phyloP scores from a whole-genome alignment of 768 basidiomycete species.

The Collybia sordida region DNA sequence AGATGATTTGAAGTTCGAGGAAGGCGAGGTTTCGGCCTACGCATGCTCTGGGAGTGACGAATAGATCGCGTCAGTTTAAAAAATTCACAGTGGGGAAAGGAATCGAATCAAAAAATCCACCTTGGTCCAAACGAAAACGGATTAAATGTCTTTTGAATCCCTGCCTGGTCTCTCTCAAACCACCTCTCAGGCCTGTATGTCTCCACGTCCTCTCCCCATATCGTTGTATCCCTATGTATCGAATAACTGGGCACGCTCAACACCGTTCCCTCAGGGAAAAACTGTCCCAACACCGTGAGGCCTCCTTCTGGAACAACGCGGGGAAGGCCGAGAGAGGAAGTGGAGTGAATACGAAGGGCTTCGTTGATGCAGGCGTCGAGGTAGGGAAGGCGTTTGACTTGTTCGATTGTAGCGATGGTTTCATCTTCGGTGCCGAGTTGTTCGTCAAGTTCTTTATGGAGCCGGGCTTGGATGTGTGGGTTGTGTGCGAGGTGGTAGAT shows the following conservation, averaged over 20 bases:
- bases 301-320: conserved; percentile 77
- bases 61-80: no score
- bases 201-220: conserved; percentile 59
- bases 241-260: conserved; percentile 78
- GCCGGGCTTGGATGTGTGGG: conserved; percentile 59
- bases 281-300: conserved; percentile 52
- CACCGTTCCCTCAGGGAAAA: conserved; percentile 74
- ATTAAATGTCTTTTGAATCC: no score
- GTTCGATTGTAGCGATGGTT: conserved; percentile 57
- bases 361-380: conserved; percentile 89
- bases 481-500: conserved; percentile 78
- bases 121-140: conserved; percentile 82
- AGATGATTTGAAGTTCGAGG: conserved; percentile 77
- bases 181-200: conserved; percentile 78
- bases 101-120: conserved; percentile 32
- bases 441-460: conserved; percentile 78
- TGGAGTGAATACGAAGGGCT: conserved; percentile 80
- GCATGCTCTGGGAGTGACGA: no score
- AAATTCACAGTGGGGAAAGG: background rate
- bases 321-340: conserved; percentile 81
- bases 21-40: conserved; percentile 82
- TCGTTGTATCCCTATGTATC: conserved; percentile 79
- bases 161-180: no score
- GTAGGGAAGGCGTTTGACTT: conserved; percentile 74
- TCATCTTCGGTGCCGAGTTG: conserved; percentile 59